Percentiles rank a stretch among this genome's conserved stretches.
phyloP scores from a whole-genome alignment of 2,329 filamentous ascomycete genomes.

The Aspergillus terreus region DNA sequence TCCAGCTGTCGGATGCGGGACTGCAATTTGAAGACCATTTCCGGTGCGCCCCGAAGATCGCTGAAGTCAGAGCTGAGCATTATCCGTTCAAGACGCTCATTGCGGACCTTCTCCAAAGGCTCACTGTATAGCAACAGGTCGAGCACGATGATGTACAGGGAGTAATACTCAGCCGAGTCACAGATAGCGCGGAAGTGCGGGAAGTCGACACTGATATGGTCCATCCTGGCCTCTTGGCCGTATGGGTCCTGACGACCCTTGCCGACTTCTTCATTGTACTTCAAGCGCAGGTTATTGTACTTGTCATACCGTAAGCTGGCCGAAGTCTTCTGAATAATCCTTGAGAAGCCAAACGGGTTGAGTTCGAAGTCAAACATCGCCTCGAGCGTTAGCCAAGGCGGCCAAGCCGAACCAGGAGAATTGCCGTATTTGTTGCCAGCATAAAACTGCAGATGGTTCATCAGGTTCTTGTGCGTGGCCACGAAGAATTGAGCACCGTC shows the following conservation, averaged over 20 bases:
- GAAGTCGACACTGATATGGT: conserved; percentile 96
- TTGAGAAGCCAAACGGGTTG: conserved; percentile 95
- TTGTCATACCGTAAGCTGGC: conserved; percentile 94
- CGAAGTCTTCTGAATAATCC: conserved; percentile 94
- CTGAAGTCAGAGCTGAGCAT: conserved; percentile 99
- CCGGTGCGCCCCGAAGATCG: conserved; percentile 86
- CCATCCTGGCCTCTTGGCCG: conserved; percentile 71
- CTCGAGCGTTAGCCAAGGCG: conserved; percentile 96
- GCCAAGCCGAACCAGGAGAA: conserved; percentile 81
- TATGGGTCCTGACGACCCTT: conserved; percentile 53
- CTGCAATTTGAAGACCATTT: conserved; percentile 88
- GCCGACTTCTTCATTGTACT: conserved; percentile 92
- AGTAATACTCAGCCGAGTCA: conserved; percentile 95
- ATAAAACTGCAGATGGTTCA: conserved; percentile 84
- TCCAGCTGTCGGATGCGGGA: conserved; percentile 89
- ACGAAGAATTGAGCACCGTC: conserved; percentile 98
- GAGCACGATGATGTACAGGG: conserved; percentile 95
- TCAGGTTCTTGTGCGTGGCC: conserved; percentile 87
- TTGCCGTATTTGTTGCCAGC: conserved; percentile 91
- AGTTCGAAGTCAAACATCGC: conserved; percentile 96
- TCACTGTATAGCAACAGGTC: conserved; percentile 96
- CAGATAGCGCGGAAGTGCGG: conserved; percentile 91
- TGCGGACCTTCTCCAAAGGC: conserved; percentile 94
- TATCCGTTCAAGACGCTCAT: conserved; percentile 92
- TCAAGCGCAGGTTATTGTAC: conserved; percentile 93